These are phyloP conservation scores for Calycina herbarum DNA, from an alignment of 2,329 filamentous ascomycete genomes.

Conservation along the genomic window DNA sequence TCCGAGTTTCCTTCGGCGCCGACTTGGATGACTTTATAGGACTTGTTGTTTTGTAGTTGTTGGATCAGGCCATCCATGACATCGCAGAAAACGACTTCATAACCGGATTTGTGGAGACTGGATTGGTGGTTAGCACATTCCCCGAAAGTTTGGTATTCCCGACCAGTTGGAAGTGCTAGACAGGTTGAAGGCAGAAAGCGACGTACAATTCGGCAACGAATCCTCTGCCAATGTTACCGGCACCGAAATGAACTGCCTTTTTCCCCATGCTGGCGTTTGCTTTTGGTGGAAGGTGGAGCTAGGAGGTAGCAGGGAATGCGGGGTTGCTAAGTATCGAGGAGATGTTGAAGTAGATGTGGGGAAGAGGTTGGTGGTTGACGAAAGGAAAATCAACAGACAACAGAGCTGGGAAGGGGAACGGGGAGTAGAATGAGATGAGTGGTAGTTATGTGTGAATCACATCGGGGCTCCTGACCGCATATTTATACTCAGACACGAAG, in stretches of 20 bases:
- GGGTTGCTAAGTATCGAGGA: not conserved
- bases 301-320: not conserved
- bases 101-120: conserved; percentile 83
- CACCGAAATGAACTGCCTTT: conserved; percentile 82
- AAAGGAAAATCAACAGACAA: not conserved
- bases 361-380: not conserved
- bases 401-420: not conserved
- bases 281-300: conserved; percentile 6
- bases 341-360: conserved; percentile 2
- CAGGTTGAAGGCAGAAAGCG: not conserved
- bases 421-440: not conserved
- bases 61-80: conserved; percentile 84
- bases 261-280: conserved; percentile 40
- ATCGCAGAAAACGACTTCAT: conserved; percentile 95
- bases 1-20: conserved; percentile 77
- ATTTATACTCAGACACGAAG: not conserved
- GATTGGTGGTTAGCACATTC: conserved; percentile 9
- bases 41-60: conserved; percentile 69
- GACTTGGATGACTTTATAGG: conserved; percentile 92
- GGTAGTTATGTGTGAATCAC: too few species aligned
- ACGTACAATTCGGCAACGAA: conserved; percentile 39
- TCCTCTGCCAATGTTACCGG: conserved; percentile 72
- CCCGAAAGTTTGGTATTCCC: not conserved
- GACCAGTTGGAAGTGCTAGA: not conserved
- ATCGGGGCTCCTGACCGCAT: not conserved